A percentile compares a stretch with the other conserved stretches of the same genome.
Conservation (phyloP, 2,329 filamentous ascomycete genomes). For the Aspergillus niger region DNA sequence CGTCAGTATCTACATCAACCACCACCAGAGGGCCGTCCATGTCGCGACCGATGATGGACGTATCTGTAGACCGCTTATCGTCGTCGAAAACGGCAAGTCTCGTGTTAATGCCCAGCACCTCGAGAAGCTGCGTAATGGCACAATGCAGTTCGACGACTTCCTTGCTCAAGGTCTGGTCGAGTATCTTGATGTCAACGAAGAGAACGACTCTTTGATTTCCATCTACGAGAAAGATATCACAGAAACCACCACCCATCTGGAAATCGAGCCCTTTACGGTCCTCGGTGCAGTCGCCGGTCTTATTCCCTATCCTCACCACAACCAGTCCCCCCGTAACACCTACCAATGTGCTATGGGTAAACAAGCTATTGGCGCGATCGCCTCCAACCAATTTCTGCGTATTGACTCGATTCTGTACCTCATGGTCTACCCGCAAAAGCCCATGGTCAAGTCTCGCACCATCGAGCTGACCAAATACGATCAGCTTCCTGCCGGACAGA, state of each 20-base stretch:
- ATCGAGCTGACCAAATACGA: constrained; percentile 97
- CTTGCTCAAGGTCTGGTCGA: constrained; percentile 86
- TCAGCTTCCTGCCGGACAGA: constrained; percentile 94
- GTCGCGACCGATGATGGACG: constrained; percentile 96
- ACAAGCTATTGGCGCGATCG: constrained; percentile 97
- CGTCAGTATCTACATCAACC: constrained; percentile 94
- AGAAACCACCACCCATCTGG: constrained; percentile 83
- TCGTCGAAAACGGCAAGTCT: constrained; percentile 84
- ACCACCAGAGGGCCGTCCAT: constrained; percentile 86
- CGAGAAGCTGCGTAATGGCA: constrained; percentile 77
- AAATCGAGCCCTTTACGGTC: constrained; percentile 97
- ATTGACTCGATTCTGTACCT: constrained; percentile 96
- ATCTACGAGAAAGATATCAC: constrained; percentile 85
- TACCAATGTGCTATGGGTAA: constrained; percentile 99
- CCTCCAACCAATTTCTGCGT: constrained; percentile 95
- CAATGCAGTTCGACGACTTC: constrained; percentile 91
- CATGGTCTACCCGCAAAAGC: constrained; percentile 95
- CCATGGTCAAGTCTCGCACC: constrained; percentile 95
- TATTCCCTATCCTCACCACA: constrained; percentile 98
- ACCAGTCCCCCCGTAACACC: constrained; percentile 96
- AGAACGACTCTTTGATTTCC: constrained; percentile 93
- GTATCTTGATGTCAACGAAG: constrained; percentile 97
- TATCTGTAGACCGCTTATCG: constrained; percentile 92
- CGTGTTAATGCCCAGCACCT: constrained; percentile 79
- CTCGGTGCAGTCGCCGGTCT: constrained; percentile 92